Base-by-base conservation (phyloP, 2,329 filamentous ascomycete genomes). In the Colletotrichum eleusines region DNA sequence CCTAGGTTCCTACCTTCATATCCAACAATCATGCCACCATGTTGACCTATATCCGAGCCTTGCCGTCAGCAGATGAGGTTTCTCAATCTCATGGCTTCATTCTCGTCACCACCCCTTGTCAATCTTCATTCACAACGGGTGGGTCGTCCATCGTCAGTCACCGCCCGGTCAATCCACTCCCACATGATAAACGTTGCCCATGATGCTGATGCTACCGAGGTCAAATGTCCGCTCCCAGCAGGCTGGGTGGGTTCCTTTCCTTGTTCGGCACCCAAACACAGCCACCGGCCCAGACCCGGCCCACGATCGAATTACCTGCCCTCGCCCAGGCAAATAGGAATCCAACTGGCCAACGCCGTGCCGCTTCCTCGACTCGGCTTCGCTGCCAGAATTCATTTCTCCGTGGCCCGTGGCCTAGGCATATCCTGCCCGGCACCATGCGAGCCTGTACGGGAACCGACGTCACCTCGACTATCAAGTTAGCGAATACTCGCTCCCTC, bases 101-200 rank as follows among this genome's bases (percentile, higher is more conserved):
- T 38, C 35, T 40, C 38, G 12, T 40, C 38, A 14, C 55, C 63
- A 62, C 67, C 63, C 4, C 31, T 33, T 7, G 31, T 33, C 31
- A 4, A 33, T 33, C 31, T 4, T 33, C 31, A 33, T 33, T 7
- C 31, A 33, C 31, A 51, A 18, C 7, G 58, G 62, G 38, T 40
- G 38, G 66, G 54, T 40, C 38, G 35, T n/a, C 16, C 63, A 57
- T 59, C 46, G 20, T 46, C 68, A 58, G 33, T 14, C 42, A 38
- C 51, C 42, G 46, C 26, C 31, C 42, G 40, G 6, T 8, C 12
- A 28, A 28, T 12, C 23, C 54, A 46, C n/a, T 48, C 60, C 48
- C 26, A 35, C 58, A 23, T 26, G 53, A 40, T 26, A 23, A 57
- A 57, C 53, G 8, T 26, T 18, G 33, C 53, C 53, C 35, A 26